Conservation (phyloP, 768 basidiomycete species). For the Gyrodon lividus region DNA sequence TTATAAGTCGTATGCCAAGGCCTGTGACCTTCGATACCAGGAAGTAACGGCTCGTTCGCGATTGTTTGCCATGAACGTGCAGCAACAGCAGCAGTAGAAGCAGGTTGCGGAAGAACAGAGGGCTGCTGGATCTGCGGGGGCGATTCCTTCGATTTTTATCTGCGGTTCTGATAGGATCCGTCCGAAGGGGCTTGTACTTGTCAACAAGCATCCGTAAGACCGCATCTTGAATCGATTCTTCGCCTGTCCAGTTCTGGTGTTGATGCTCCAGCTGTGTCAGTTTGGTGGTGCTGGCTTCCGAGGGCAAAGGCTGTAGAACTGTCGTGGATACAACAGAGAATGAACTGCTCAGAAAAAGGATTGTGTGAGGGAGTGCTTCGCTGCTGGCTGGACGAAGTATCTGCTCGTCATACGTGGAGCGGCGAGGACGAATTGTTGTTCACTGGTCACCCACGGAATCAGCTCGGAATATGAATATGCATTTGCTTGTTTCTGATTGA, state of each 20-base stretch:
- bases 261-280: conserved; percentile 39
- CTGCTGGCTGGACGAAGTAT: background rate
- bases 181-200: conserved; percentile 81
- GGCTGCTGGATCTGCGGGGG: conserved; percentile 39
- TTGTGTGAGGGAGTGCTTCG: background rate
- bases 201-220: conserved; percentile 85
- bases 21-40: conserved; percentile 53
- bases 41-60: conserved; percentile 51
- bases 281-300: conserved; percentile 16
- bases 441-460: background rate
- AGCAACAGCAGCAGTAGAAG: conserved; percentile 5
- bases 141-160: conserved; percentile 62
- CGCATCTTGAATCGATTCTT: conserved; percentile 66
- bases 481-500: too few species aligned
- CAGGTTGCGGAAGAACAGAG: background rate
- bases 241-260: conserved; percentile 74
- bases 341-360: background rate
- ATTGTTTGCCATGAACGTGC: conserved; percentile 9
- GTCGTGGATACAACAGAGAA: background rate
- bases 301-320: conserved; percentile 5
- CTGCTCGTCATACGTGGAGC: background rate
- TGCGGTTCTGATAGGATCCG: conserved; percentile 54
- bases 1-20: conserved; percentile 74
- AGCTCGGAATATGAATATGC: too few species aligned
- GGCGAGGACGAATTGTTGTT: background rate